These are phyloP conservation scores for Neurospora sp. DNA, from an alignment of 2,329 filamentous ascomycete genomes.

Conservation along the genomic window DNA sequence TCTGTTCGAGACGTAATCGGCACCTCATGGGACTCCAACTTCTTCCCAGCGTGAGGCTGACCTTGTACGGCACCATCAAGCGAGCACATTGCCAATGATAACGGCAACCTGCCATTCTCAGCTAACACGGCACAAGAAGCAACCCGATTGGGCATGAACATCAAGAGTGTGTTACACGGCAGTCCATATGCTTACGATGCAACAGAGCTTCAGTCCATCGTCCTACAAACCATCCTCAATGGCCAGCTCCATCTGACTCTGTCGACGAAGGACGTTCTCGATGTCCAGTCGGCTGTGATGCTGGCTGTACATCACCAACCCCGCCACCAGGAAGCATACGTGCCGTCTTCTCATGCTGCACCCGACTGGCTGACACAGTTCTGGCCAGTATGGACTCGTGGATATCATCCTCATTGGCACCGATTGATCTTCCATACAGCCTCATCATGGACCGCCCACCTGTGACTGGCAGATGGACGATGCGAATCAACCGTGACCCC, in stretches of 20 bases:
- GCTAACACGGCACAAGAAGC: neutral
- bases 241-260: neutral
- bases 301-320: neutral
- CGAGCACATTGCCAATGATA: neutral
- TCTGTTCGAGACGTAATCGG: neutral
- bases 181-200: neutral
- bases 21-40: neutral
- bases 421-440: neutral
- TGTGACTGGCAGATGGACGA: neutral
- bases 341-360: neutral
- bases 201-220: neutral
- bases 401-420: neutral
- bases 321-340: neutral
- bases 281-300: neutral
- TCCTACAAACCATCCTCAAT: neutral
- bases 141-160: neutral
- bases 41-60: neutral
- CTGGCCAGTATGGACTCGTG: neutral
- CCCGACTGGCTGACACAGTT: neutral
- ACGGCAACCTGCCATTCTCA: neutral
- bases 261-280: neutral
- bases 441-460: neutral
- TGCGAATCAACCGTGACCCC: neutral
- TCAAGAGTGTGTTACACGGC: neutral
- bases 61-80: neutral